Evolutionary conservation across 768 basidiomycete species (phyloP), one percentile per base, ranked within the genome.

Genomic region (Tubosaeta sp.): DNA sequence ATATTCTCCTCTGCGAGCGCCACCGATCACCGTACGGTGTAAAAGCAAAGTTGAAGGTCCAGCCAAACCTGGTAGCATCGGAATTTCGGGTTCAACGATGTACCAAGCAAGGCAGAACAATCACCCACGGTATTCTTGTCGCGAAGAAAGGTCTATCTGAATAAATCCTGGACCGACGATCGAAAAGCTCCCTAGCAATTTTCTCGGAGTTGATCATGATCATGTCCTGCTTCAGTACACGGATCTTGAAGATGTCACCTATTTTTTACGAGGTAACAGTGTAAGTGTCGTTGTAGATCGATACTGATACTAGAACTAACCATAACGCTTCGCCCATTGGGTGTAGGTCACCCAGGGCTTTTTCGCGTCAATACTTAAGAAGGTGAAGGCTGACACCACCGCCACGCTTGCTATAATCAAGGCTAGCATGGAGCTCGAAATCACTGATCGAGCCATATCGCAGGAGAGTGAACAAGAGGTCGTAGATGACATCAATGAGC

Each of bases 1-100:
- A 67, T 1, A 61, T 31, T 31, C 54, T 54, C 45, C 63, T 56
- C n/a, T 67, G 63, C 13, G 32, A 51, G 6, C 60, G 60, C 63
- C 63, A 67, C 8, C 11, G 35, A 46, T 65, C 56, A 9, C 59
- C 61, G n/a, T 66, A 66, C 5, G 43, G 52, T 25, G 49, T n/a
- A 46, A 52, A 63, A 6, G 16, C 56, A 14, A 57, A 37, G 44
- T 57, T 57, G 43, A 63, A 64, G 4, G 50, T 34, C 60, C 54
- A 64, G 26, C 60, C 63, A 32, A 43, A 65, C 17, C 63, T 64
- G 22, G 43, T 5, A 25, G 6, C 6, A 6, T n/a, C n/a, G n/a
- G 41, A 42, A 11, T 41, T 41, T 25, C 41, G 11, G 25, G 41
- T 26, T 26, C 4, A 11, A 41, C 25, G 19, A 13, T 6, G 1